These are phyloP conservation scores for Fagus crenata DNA, from an alignment of 306 rosid species.

Conservation along the genomic window DNA sequence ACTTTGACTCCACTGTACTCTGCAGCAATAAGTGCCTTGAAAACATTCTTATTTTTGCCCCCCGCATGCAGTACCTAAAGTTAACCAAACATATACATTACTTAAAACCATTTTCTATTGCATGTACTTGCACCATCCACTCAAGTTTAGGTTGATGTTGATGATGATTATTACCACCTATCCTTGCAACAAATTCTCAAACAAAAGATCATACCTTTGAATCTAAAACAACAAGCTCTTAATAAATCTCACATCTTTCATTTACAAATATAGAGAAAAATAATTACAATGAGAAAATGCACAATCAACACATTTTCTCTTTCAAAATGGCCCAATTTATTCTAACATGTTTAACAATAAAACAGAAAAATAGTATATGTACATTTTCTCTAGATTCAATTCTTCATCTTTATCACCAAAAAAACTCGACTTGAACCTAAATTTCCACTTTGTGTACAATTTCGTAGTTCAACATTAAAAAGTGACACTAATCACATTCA, in stretches of 20 bases:
- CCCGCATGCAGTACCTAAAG: constrained; percentile 61
- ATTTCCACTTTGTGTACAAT: too few species aligned
- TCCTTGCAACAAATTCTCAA: not conserved
- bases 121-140: not conserved
- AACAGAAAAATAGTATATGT: not conserved
- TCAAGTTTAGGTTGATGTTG: not conserved
- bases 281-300: not conserved
- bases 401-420: not conserved
- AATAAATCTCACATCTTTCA: not conserved
- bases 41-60: constrained; percentile 56
- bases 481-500: not conserved
- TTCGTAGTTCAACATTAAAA: not conserved
- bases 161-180: not conserved
- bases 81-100: not conserved
- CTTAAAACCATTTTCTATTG: not conserved
- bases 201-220: not conserved
- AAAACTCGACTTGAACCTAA: not conserved
- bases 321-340: not conserved
- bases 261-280: not conserved
- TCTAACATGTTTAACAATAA: not conserved
- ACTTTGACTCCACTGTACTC: constrained; percentile 61
- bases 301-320: not conserved
- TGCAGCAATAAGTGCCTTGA: constrained; percentile 58
- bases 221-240: not conserved
- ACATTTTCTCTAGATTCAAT: not conserved